Conservation (phyloP, 1,284 basidiomycete species). For the Boletus calvinii region DNA sequence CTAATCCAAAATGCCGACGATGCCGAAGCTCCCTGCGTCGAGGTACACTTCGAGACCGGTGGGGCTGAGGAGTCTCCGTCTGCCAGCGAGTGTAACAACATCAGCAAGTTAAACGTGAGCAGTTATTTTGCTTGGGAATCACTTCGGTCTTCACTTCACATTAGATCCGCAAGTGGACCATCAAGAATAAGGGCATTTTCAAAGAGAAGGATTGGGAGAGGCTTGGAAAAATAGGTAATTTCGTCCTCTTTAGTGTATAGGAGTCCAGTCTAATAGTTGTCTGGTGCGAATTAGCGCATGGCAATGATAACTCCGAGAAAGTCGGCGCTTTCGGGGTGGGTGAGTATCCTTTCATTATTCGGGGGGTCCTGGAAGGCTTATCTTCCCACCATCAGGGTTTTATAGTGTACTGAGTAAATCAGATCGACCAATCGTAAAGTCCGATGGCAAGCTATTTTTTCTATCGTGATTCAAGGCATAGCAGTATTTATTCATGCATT, state of each 20-base stretch:
- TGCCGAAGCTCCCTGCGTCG: conserved; percentile 74
- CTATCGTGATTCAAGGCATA: not conserved
- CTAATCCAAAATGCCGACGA: conserved; percentile 95
- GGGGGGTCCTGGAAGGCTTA: not conserved
- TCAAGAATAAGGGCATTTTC: conserved; percentile 88
- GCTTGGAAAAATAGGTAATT: conserved; percentile 79
- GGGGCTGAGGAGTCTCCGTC: conserved; percentile 35
- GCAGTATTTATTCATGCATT: not conserved
- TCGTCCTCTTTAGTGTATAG: not conserved
- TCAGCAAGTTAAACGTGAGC: conserved; percentile 1
- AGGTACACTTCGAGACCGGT: conserved; percentile 77
- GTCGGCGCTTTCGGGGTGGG: conserved; percentile 86
- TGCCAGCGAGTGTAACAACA: not conserved
- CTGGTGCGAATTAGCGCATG: conserved; percentile 54
- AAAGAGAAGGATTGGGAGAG: conserved; percentile 82
- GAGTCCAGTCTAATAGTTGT: not conserved
- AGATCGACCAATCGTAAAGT: conserved; percentile 89
- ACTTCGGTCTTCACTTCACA: not conserved
- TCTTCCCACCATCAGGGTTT: conserved; percentile 48
- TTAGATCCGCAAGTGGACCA: conserved; percentile 59
- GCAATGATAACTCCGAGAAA: conserved; percentile 80
- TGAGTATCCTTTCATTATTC: conserved; percentile 33
- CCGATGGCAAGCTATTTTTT: conserved; percentile 52
- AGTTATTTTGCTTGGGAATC: not conserved
- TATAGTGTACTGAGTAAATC: conserved; percentile 82